Base-by-base conservation (phyloP, 176 grass and related monocot genomes). In the Poa pratensis region DNA sequence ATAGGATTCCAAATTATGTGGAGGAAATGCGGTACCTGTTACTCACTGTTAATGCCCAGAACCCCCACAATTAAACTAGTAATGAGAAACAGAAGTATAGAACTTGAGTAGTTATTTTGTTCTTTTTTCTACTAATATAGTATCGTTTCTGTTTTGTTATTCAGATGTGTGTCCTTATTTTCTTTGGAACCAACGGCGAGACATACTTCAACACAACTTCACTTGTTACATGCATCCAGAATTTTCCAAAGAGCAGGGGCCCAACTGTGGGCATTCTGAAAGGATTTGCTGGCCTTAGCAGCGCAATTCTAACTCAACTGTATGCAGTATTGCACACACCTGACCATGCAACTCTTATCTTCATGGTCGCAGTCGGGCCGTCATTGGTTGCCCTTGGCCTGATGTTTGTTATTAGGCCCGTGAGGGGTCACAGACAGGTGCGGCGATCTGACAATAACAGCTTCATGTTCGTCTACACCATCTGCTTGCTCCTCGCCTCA, bases 391-490 rank as follows among this genome's bases (percentile, higher is more conserved):
- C 86, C 26, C 73, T 92, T 75, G 77, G 88, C 32, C 83, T 97
- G 67, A 94, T 97, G 95, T 94, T 97, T 87, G 77, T 97, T 48
- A 92, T 97, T 80, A 90, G 92, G 68, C 95, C 92, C 12, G 95
- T 97, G 23, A 85, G 90, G 55, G 95, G 95, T 82, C 90, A 94
- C 18, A 57, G 82, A 37, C 95, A 97, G 88, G 90, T 89, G 52
- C 88, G 95, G 11, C 50, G 90, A 68, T 91, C 95, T 2, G 95
- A 94, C 86, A 88, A 92, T 69, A 89, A 90, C 40, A 97, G 91
- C 54, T 97, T 97, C 80, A 74, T 91, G 83, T 97, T 92, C 81
- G 81, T 97, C 55, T 94, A 97, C 79, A 88, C 83, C 9, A 64
- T 97, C 17, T 97, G 95, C 66, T 88, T 97, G 86, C 78, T 97